phyloP scores from a whole-genome alignment of 768 basidiomycete genomes.

The Mrakia blollopis region DNA sequence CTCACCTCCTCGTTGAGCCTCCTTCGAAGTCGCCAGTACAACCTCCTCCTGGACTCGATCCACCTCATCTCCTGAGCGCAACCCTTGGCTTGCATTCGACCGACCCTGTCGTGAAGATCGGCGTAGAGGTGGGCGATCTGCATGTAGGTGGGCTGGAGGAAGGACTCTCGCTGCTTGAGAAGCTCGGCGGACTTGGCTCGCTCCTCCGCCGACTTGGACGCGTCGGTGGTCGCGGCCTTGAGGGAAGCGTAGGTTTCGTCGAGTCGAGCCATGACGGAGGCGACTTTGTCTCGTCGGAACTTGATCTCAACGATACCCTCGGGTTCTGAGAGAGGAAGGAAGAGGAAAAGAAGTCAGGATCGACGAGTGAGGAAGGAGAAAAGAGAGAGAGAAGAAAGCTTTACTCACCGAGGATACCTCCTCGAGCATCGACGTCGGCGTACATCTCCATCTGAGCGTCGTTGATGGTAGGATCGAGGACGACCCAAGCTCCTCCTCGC shows the following conservation, averaged over 20 bases:
- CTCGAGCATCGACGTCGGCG: slow-evolving; percentile 89
- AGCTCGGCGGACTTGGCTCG: slow-evolving; percentile 63
- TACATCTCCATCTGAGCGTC: slow-evolving; percentile 97
- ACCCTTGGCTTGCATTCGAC: slow-evolving; percentile 93
- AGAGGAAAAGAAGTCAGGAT: slow-evolving; percentile 42
- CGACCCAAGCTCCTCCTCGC: slow-evolving; percentile 99
- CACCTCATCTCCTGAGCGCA: slow-evolving; percentile 77
- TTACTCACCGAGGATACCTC: slow-evolving; percentile 62
- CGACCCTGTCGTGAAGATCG: slow-evolving; percentile 85
- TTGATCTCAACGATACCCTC: slow-evolving; percentile 98
- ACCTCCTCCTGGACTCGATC: slow-evolving; percentile 69
- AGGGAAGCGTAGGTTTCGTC: slow-evolving; percentile 74
- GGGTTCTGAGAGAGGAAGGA: slow-evolving; percentile 55
- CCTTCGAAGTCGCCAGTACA: slow-evolving; percentile 84
- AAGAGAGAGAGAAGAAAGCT: not conserved
- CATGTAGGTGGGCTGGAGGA: slow-evolving; percentile 83
- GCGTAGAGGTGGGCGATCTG: slow-evolving; percentile 90
- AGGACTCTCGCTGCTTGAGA: slow-evolving; percentile 67
- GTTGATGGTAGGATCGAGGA: slow-evolving; percentile 96
- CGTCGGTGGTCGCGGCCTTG: slow-evolving; percentile 74
- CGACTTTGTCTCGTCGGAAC: slow-evolving; percentile 88
- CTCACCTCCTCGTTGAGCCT: slow-evolving; percentile 44
- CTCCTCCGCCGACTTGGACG: slow-evolving; percentile 66
- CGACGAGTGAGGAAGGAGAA: not conserved
- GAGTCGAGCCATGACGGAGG: slow-evolving; percentile 85